Evolutionary conservation across 768 basidiomycete genomes (phyloP), one percentile per base, ranked within the genome.

Genomic region (Termitomyces sp.): DNA sequence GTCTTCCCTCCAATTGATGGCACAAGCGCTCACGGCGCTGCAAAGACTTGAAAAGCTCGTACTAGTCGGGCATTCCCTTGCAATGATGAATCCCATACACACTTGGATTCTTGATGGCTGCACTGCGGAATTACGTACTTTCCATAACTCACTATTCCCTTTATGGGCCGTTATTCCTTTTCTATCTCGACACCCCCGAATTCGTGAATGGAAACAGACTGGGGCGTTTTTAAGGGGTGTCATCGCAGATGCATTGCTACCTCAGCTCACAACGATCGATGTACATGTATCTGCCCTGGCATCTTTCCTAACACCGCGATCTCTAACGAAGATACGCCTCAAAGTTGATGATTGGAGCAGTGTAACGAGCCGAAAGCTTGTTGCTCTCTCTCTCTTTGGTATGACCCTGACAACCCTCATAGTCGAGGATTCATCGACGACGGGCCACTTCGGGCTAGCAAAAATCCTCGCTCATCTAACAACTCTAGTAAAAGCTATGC

Each of bases 91-190:
- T 57, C 64, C 62, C 12, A 58, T 65, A 44, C 52, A 63, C 34
- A 57, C 59, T 18, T 64, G 66, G 64, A 57, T 67, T 22, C 62
- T 67, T 50, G 66, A 67, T 50, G 64, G 61, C n/a, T 65, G 62
- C 57, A 58, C 62, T 16, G 58, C 59, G 44, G 12, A 64, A 31
- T 52, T 63, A 4, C 50, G 55, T 27, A 52, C 51, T 20, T 64
- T 67, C 44, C 62, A 64, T 46, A 67, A 67, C 47, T 61, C 52
- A 6, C 55, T 65, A 7, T 61, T 65, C 50, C 64, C 66, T n/a
- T 11, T 61, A 6, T 55, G 55, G n/a, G 57, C 64, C 42, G 50
- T 67, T 30, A n/a, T 63, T 44, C 54, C 62, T 7, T 65, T 67
- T 39, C 54, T 67, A 48, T 57, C 58, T 27, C 49, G 54, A 37